Base-by-base conservation (phyloP, 2,329 filamentous ascomycete genomes). In the Microdochium nivale region DNA sequence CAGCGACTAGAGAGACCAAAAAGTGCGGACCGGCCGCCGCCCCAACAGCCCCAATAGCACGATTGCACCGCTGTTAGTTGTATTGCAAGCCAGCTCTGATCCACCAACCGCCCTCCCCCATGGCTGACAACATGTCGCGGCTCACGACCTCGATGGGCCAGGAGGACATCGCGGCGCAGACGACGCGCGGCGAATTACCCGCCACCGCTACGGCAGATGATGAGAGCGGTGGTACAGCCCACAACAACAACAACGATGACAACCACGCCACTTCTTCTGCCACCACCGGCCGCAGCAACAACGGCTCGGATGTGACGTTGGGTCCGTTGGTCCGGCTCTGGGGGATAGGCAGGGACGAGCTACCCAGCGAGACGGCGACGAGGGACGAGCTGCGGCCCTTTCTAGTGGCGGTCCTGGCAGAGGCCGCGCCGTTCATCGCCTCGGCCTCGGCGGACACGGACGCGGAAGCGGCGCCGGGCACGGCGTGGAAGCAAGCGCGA, bases 361-460 rank as follows among this genome's bases (percentile, higher is more conserved):
- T 83, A 1, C 80, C 79, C 1, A 50, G 67, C 25, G 53, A 68
- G 33, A 60, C 63, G 14, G 69, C 71, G 3, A 59, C 66, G 1
- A 52, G 64, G 3, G 68, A 73, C 25, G 70, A 75, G 33, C 67
- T 86, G 16, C 62, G 66, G 23, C 67, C 72, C 5, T 77, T 87
- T 55, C 63, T 86, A 53, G 63, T 67, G 10, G 64, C 72, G 5
- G 68, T 83, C 24, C 69, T 87, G 30, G 61, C 67, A n/a, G 83
- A 87, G 62, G 77, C 79, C 23, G 64, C 80, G 25, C 70, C 74
- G 1, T 84, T 87, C 62, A 72, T 85, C 61, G 74, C 76, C 59
- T 70, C 70, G 10, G 73, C 80, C 32, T 73, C 80, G 8, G 73
- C 77, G 32, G 68, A 60, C 25, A 50, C 61, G 33, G 66, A 67